Conservation (phyloP, 148 eudicot species). For the Vaccinium darrowii region DNA sequence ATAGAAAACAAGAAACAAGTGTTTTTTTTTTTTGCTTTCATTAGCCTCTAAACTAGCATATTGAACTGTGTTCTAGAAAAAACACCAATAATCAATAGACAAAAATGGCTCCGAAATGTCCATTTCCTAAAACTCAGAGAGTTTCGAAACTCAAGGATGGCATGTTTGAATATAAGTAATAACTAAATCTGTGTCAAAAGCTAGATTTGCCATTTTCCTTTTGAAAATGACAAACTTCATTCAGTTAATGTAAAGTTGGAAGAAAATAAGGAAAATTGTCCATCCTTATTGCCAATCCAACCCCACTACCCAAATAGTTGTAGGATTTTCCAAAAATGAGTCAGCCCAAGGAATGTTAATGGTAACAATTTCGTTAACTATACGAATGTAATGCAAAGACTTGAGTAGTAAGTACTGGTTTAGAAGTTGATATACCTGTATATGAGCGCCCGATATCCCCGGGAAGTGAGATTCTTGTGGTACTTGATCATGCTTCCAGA, state of each 20-base stretch:
- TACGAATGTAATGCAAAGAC: background rate
- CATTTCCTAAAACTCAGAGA: background rate
- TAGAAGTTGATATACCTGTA: constrained; percentile 51
- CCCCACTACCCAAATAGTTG: background rate
- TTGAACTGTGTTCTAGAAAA: background rate
- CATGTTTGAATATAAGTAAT: background rate
- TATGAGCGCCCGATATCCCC: constrained; percentile 80
- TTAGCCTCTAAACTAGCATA: background rate
- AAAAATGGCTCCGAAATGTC: background rate
- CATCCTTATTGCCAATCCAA: background rate
- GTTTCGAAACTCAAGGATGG: background rate
- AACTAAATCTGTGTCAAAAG: background rate
- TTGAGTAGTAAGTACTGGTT: background rate
- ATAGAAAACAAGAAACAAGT: background rate
- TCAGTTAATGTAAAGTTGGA: background rate
- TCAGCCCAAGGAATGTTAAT: too few relatives aligned
- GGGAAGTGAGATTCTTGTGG: constrained; percentile 84
- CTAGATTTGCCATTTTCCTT: background rate
- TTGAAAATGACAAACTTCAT: background rate
- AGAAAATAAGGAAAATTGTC: background rate
- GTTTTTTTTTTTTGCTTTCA: too few relatives aligned
- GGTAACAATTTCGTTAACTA: too few relatives aligned
- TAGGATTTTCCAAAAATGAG: too few relatives aligned
- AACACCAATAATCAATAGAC: background rate
- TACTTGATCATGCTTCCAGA: constrained; percentile 95